phyloP scores from a whole-genome alignment of 495 filamentous ascomycete species.

The Aspergillus saccharolyticus region DNA sequence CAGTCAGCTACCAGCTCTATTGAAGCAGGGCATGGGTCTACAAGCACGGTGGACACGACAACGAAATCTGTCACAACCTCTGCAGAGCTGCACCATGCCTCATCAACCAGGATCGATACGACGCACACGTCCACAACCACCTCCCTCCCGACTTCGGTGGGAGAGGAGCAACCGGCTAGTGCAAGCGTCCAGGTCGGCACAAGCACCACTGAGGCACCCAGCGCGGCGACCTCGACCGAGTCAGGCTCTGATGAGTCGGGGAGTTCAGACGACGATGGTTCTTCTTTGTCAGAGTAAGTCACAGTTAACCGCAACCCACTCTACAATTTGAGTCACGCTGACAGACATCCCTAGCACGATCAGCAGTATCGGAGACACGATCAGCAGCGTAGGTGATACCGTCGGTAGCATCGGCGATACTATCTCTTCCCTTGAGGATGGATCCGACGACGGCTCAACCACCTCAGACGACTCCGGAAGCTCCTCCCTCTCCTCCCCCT shows the following conservation, averaged over 20 bases:
- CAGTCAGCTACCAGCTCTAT: background rate
- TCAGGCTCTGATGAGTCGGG: background rate
- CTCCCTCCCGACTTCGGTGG: too few species aligned
- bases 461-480: background rate
- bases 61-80: background rate
- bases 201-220: background rate
- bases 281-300: too few species aligned
- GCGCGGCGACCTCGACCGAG: background rate
- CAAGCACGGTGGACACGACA: background rate
- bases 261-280: background rate
- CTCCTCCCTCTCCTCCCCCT: background rate
- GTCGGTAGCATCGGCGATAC: too few species aligned
- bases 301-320: too few species aligned
- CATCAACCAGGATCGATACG: background rate
- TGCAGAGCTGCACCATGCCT: background rate
- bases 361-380: too few species aligned
- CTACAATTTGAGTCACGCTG: too few species aligned
- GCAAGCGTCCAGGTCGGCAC: background rate
- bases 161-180: background rate
- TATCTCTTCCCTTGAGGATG: too few species aligned
- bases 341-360: too few species aligned
- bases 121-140: background rate
- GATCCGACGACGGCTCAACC: background rate
- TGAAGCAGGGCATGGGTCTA: background rate
- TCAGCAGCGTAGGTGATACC: too few species aligned